Evolutionary conservation across 2,329 filamentous ascomycete genomes (phyloP), one percentile per base, ranked within the genome.

Genomic region (Ceratocystiopsis minuta): DNA sequence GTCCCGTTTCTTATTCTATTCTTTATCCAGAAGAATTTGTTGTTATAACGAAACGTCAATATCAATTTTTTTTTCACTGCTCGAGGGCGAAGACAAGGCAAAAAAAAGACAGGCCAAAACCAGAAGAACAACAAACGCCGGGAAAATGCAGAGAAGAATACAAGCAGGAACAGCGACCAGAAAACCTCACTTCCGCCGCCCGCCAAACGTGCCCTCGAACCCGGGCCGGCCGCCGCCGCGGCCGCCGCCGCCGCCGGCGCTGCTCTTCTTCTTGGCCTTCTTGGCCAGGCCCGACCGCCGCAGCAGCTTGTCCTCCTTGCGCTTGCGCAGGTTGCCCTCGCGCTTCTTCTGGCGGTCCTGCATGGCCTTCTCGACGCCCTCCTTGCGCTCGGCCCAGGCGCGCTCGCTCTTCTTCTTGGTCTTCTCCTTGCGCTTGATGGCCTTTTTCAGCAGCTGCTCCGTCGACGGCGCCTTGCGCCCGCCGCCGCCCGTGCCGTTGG

Each of bases 351-450:
- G 84, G 56, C 78, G 79, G 51, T 82, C 78, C 41, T 84, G 80
- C 56, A 81, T 80, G 39, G 80, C 67, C 60, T 81, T 80, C 49
- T 74, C 70, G 39, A 96, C 76, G 28, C 78, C 78, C 24, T 80
- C 74, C 34, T 74, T 63, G 39, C 83, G 70, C 44, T 85, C 80
- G 38, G 64, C 70, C 83, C 90, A 96, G 55, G 90, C 85, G 55
- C 80, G 79, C 58, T 85, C 84, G 56, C 83, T 92, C 74, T 90
- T 93, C 61, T 78, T 80, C 74, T 36, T 96, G 41, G 72, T 66
- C 50, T 78, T 75, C 54, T 95, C 85, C 65, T 94, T 92, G 50
- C 88, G 78, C 70, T 95, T 95, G 50, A 96, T 67, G 0, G 87
- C 82, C 68, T 94, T 95, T 68, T 94, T 95, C 24, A 98, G 69